Percentiles rank a stretch among this genome's conserved stretches.
These are phyloP conservation scores for Aspergillus ochraceoroseus DNA, from an alignment of 2,329 filamentous ascomycete species.

Conservation along the genomic window DNA sequence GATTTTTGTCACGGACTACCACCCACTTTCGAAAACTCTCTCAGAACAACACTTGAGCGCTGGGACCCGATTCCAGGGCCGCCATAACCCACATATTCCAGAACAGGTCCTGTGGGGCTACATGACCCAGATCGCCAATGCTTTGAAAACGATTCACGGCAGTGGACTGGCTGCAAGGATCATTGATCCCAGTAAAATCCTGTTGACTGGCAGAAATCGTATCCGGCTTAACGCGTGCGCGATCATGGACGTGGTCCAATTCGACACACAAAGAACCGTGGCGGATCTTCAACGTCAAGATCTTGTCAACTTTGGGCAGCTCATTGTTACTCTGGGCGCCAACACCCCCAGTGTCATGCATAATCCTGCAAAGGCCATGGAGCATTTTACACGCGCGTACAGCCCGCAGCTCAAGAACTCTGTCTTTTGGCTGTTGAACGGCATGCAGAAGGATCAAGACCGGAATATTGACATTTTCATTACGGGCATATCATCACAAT, in stretches of 20 bases:
- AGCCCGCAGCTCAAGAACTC: conserved; percentile 73
- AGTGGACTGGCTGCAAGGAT: conserved; percentile 77
- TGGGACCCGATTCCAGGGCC: conserved; percentile 40
- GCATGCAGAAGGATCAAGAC: conserved; percentile 59
- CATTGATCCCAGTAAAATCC: conserved; percentile 80
- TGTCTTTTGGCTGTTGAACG: conserved; percentile 73
- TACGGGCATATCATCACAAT: conserved; percentile 69
- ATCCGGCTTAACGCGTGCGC: conserved; percentile 83
- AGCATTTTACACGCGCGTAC: conserved; percentile 71
- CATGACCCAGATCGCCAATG: conserved; percentile 83
- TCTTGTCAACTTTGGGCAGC: conserved; percentile 72
- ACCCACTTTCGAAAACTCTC: conserved; percentile 83
- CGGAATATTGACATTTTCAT: conserved; percentile 71
- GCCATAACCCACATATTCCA: conserved; percentile 51
- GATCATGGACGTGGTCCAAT: conserved; percentile 83
- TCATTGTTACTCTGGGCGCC: conserved; percentile 77
- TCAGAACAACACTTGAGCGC: conserved; percentile 64
- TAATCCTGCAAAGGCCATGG: conserved; percentile 66
- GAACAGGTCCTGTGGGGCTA: conserved; percentile 87
- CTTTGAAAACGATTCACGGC: conserved; percentile 77
- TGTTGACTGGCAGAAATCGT: conserved; percentile 84
- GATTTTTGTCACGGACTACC: conserved; percentile 89
- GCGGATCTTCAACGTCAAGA: conserved; percentile 83
- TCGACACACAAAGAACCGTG: conserved; percentile 63
- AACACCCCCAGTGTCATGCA: conserved; percentile 56